Conservation (phyloP, 148 eudicot species). For the Bassia scoparia region DNA sequence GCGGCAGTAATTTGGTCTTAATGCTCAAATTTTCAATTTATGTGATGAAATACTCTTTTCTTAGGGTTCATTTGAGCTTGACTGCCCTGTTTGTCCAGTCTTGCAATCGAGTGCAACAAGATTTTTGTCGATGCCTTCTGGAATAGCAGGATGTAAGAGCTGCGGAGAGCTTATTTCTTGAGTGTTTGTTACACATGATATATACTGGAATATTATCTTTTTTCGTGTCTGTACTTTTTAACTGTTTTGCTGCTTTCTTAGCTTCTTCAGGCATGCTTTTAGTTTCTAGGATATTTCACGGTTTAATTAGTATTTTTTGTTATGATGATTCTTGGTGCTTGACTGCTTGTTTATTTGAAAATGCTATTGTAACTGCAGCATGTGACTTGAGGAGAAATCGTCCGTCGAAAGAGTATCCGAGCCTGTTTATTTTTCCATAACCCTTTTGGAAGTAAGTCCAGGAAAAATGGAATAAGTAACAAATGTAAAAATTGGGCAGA, state of each 20-base stretch:
- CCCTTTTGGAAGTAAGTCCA: not conserved
- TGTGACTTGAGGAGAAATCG: not conserved
- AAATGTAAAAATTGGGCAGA: not conserved
- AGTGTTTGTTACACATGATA: not conserved
- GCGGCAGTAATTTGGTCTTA: no score
- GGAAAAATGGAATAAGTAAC: not conserved
- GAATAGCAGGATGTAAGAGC: conserved; percentile 89
- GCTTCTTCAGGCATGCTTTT: not conserved
- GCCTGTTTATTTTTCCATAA: not conserved
- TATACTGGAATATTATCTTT: no score
- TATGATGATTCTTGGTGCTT: not conserved
- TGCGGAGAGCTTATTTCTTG: conserved; percentile 8
- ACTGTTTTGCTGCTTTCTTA: conserved; percentile 2
- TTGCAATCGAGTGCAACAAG: conserved; percentile 98
- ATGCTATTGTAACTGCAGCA: no score
- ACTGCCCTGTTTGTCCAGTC: conserved; percentile 87
- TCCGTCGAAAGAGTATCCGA: not conserved
- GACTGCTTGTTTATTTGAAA: not conserved
- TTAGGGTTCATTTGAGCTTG: conserved; percentile 98
- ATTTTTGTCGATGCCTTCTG: conserved; percentile 97
- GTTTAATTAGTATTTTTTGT: not conserved
- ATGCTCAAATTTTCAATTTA: no score
- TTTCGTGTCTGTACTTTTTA: not conserved
- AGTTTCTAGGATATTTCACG: not conserved
- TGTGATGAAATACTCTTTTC: conserved; percentile 2